Evolutionary conservation across 495 filamentous ascomycete species (phyloP).

Genomic region (Aspergillus hancockii): DNA sequence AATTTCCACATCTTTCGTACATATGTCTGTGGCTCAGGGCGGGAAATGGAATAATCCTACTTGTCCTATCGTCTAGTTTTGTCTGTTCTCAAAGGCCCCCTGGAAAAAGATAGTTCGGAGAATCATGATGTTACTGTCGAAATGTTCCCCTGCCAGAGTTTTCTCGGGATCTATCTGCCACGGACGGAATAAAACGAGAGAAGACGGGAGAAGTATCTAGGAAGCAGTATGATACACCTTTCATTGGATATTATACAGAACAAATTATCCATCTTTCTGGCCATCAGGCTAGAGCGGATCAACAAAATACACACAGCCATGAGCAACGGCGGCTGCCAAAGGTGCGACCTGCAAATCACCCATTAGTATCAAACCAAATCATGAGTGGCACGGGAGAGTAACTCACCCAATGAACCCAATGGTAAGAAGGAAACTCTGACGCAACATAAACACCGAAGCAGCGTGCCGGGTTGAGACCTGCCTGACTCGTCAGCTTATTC

Average conservation of each 20-base stretch:
- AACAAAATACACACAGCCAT: conserved; percentile 33
- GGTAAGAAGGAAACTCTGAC: conserved; percentile 31
- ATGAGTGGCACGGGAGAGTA: background rate
- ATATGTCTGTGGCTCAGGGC: no score
- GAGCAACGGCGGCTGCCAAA: conserved; percentile 26
- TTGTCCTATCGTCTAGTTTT: no score
- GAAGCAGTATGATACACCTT: no score
- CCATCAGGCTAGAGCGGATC: conserved; percentile 32
- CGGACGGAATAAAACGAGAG: background rate
- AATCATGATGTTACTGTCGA: no score
- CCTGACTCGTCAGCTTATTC: background rate
- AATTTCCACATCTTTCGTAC: no score
- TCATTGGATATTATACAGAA: background rate
- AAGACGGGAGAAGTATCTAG: no score
- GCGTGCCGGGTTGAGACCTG: conserved; percentile 37
- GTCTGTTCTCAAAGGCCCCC: no score
- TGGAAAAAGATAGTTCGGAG: no score
- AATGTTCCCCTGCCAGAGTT: no score
- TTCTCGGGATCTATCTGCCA: no score
- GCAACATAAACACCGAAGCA: conserved; percentile 37
- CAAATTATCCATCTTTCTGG: background rate
- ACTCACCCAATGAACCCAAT: conserved; percentile 41
- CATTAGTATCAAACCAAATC: background rate
- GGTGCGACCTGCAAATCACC: conserved; percentile 27
- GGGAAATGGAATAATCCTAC: no score